Conservation (phyloP, 257 asterid species). For the Eucommia ulmoides region DNA sequence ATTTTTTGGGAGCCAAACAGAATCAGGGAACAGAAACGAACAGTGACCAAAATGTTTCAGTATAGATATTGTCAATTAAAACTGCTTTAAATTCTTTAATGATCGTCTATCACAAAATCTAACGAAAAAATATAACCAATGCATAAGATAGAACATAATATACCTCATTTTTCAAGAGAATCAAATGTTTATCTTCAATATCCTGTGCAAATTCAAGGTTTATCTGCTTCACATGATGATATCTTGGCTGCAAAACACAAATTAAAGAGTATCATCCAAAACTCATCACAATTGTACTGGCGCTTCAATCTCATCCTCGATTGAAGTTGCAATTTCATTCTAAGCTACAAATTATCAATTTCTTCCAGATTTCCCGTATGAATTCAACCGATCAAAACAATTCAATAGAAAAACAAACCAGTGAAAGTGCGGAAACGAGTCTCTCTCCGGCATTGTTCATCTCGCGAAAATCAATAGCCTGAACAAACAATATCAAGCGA, state of each 20-base stretch:
- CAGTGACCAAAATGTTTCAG: neutral
- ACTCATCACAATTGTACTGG: neutral
- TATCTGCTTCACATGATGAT: conserved; percentile 70
- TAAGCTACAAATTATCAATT: neutral
- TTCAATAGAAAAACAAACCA: conserved; percentile 30
- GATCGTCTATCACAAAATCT: neutral
- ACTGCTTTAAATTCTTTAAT: neutral
- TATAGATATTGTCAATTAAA: neutral
- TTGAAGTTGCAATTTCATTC: neutral
- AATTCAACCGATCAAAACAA: neutral
- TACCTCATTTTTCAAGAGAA: conserved; percentile 58
- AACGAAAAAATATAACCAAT: neutral
- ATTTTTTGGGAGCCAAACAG: too few relatives aligned
- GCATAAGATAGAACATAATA: too few relatives aligned
- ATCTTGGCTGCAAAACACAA: conserved; percentile 54
- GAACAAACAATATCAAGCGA: neutral
- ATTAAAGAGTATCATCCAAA: neutral
- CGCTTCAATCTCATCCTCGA: neutral
- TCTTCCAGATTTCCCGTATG: neutral
- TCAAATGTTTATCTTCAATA: conserved; percentile 72
- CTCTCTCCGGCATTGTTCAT: conserved; percentile 71
- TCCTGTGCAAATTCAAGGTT: conserved; percentile 86
- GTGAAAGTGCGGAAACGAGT: conserved; percentile 74
- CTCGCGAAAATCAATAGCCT: conserved; percentile 91
- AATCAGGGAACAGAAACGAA: neutral